Conservation (phyloP, 1,139 yeast genomes). For the Suhomyces maxii region DNA sequence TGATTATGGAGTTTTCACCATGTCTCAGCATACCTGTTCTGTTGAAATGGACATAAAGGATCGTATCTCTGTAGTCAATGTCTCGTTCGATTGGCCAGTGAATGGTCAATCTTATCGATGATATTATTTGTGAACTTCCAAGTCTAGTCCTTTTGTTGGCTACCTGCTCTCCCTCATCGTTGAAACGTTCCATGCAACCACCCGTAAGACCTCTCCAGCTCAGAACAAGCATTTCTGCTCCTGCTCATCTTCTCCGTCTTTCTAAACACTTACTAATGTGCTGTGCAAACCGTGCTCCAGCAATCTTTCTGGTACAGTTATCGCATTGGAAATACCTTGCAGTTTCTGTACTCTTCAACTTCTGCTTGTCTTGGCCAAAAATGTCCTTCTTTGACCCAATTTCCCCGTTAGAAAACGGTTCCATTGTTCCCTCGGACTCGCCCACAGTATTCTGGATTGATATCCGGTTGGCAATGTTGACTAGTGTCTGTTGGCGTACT, state of each 20-base stretch:
- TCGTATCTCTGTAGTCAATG: too few species aligned
- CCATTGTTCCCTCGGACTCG: conserved; percentile 6
- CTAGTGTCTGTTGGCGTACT: conserved; percentile 35
- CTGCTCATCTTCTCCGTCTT: conserved; percentile 22
- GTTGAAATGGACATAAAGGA: too few species aligned
- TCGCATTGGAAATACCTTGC: conserved; percentile 70
- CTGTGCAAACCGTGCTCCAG: conserved; percentile 90
- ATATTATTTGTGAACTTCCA: too few species aligned
- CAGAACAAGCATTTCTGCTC: too few species aligned
- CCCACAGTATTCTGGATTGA: conserved; percentile 24
- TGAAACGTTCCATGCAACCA: too few species aligned
- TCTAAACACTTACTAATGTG: conserved; percentile 86
- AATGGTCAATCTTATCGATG: too few species aligned
- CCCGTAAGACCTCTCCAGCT: too few species aligned
- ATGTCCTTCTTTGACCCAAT: conserved; percentile 32
- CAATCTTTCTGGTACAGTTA: conserved; percentile 81
- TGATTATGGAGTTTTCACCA: too few species aligned
- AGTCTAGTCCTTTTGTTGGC: too few species aligned
- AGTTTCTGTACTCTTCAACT: conserved; percentile 39
- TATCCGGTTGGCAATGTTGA: conserved; percentile 27
- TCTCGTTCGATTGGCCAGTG: too few species aligned
- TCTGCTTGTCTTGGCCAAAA: conserved; percentile 42
- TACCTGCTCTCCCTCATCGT: too few species aligned
- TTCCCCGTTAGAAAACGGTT: conserved; percentile 11
- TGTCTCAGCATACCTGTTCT: too few species aligned